These are phyloP conservation scores for Phytophthora pseudosyringae DNA, from an alignment of 352 stramenopile genomes.

Conservation along the genomic window DNA sequence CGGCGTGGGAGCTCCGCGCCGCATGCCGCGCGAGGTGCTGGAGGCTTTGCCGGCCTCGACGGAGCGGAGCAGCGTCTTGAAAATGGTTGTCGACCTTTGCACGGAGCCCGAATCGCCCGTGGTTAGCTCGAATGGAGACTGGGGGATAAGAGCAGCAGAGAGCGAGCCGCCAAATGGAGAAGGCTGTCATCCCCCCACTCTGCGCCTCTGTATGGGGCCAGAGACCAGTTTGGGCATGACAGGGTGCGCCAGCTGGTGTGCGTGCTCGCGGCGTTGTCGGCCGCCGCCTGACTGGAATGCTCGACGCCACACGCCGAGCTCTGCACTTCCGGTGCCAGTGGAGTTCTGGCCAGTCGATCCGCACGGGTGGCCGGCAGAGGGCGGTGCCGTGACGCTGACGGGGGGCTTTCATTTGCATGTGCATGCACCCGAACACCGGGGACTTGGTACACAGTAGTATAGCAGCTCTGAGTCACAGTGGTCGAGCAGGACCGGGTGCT, in stretches of 20 bases:
- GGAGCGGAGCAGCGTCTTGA: conserved; percentile 25
- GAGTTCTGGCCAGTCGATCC: conserved; percentile 12
- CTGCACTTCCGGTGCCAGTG: conserved; percentile 6
- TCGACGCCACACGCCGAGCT: conserved; percentile 9
- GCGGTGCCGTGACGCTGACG: neutral
- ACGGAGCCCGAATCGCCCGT: conserved; percentile 15
- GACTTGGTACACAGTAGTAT: too few relatives aligned
- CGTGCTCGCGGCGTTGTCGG: conserved; percentile 14
- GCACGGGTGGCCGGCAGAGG: neutral
- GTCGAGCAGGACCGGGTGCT: conserved; percentile 10
- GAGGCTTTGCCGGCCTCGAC: conserved; percentile 26
- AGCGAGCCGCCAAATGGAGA: conserved; percentile 22
- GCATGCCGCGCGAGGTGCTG: conserved; percentile 34
- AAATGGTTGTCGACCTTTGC: conserved; percentile 19
- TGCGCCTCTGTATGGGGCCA: conserved; percentile 20
- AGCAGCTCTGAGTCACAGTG: conserved; percentile 10
- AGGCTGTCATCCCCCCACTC: conserved; percentile 4
- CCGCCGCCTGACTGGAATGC: conserved; percentile 12
- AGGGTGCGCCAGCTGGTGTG: conserved; percentile 21
- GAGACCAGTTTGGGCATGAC: conserved; percentile 27
- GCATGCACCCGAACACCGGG: conserved; percentile 1
- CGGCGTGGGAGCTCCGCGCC: conserved; percentile 30
- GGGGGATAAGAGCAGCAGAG: conserved; percentile 30
- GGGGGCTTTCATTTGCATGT: neutral
- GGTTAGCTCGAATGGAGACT: conserved; percentile 22